These are phyloP conservation scores for Helotiales sp. DNA, from an alignment of 2,329 filamentous ascomycete genomes.

Conservation along the genomic window DNA sequence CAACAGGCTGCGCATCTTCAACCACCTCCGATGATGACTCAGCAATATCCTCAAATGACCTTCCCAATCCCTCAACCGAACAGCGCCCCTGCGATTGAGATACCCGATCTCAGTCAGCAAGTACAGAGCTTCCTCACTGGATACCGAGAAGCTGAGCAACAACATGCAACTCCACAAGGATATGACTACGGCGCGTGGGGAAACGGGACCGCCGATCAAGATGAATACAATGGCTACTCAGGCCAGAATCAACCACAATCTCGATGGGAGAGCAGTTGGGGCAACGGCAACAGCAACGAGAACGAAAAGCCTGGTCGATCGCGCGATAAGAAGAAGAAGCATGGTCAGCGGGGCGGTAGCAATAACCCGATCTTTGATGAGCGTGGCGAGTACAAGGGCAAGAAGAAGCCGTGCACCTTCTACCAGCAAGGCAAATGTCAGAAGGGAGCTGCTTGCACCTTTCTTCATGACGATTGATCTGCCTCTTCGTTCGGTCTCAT, in stretches of 20 bases:
- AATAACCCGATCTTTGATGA: conserved; percentile 28
- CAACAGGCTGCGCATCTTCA: conserved; percentile 26
- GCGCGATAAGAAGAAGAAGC: conserved; percentile 14
- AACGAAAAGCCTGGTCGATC: conserved; percentile 7
- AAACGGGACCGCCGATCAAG: conserved; percentile 8
- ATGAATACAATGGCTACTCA: conserved; percentile 17
- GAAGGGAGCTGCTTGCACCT: conserved; percentile 73
- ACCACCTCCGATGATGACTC: conserved; percentile 29
- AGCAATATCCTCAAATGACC: conserved; percentile 14
- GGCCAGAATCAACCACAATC: conserved; percentile 15
- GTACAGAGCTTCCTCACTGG: conserved; percentile 29
- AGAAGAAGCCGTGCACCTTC: conserved; percentile 69
- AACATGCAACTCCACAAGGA: conserved; percentile 8
- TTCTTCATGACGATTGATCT: conserved; percentile 56
- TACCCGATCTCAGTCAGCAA: conserved; percentile 28
- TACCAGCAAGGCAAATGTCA: conserved; percentile 71
- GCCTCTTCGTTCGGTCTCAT: not conserved
- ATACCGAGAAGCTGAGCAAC: conserved; percentile 24
- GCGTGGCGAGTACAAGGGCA: conserved; percentile 46
- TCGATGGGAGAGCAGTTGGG: conserved; percentile 19
- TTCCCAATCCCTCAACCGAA: conserved; percentile 7
- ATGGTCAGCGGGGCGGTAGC: conserved; percentile 14
- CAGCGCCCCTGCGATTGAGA: conserved; percentile 7
- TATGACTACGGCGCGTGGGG: conserved; percentile 27
- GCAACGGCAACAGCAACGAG: conserved; percentile 13